Conservation (phyloP, 345 rosid genomes). For the Trapa bicornis region DNA sequence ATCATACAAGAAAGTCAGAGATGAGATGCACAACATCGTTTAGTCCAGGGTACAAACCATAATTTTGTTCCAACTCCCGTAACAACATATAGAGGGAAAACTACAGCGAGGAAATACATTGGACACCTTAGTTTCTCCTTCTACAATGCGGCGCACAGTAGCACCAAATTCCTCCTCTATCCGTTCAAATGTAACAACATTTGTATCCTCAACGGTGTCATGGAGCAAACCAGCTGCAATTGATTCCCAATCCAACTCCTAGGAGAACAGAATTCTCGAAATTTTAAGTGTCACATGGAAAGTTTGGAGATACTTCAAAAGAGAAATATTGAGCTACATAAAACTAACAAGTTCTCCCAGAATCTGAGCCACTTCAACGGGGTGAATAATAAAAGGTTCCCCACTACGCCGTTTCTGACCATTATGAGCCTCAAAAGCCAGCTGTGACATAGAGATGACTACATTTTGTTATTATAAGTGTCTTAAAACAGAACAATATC, state of each 20-base stretch:
- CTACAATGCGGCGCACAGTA: conserved; percentile 82
- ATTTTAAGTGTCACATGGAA: conserved; percentile 8
- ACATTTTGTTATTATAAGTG: conserved; percentile 15
- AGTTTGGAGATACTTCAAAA: background rate
- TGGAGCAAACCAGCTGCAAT: conserved; percentile 93
- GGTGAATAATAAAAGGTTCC: conserved; percentile 95
- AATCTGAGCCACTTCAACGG: conserved; percentile 94
- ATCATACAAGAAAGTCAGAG: background rate
- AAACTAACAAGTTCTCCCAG: conserved; percentile 92
- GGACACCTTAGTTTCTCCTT: conserved; percentile 97
- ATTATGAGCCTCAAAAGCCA: conserved; percentile 93
- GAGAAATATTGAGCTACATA: background rate
- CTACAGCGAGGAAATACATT: conserved; percentile 8
- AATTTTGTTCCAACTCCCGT: background rate
- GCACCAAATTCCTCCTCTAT: conserved; percentile 90
- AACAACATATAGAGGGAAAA: background rate
- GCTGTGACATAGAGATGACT: conserved; percentile 37
- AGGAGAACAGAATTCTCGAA: conserved; percentile 14
- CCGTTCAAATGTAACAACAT: conserved; percentile 77
- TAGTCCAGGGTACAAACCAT: background rate
- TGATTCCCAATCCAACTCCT: conserved; percentile 99
- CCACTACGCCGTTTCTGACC: conserved; percentile 98
- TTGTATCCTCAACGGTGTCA: conserved; percentile 97
- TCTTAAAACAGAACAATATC: background rate
- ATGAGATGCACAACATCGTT: background rate